Percentiles rank a stretch among this genome's conserved stretches.
These are phyloP conservation scores for Stephanodiscus minutulus DNA, from an alignment of 108 stramenopile genomes.

Conservation along the genomic window DNA sequence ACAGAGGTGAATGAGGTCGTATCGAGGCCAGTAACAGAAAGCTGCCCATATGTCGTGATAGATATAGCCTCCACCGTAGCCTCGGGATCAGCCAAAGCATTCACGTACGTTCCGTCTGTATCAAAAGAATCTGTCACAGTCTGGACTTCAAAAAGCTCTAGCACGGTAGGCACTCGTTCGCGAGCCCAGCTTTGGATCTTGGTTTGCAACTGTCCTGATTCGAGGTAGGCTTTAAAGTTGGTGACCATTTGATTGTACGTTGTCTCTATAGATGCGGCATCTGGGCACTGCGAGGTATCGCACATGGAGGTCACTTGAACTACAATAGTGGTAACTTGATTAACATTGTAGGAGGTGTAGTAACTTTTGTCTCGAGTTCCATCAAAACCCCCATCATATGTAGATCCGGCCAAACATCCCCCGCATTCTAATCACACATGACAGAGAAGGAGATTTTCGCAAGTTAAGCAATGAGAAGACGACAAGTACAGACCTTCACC, in stretches of 20 bases:
- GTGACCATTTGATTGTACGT: slow-evolving; percentile 20
- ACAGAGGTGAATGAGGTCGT: not conserved
- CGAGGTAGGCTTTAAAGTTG: slow-evolving; percentile 16
- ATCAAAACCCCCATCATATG: slow-evolving; percentile 5
- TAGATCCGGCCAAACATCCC: slow-evolving; percentile 18
- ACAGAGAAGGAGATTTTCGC: not conserved
- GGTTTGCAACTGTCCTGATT: slow-evolving; percentile 3
- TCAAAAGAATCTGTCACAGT: slow-evolving; percentile 9
- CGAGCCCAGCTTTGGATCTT: slow-evolving; percentile 20
- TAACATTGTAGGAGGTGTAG: not conserved
- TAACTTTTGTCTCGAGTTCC: not conserved
- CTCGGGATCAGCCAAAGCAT: slow-evolving; percentile 10
- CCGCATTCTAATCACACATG: slow-evolving; percentile 19
- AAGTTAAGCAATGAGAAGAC: not conserved
- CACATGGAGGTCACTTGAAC: slow-evolving; percentile 18
- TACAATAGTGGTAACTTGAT: not conserved
- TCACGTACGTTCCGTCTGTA: slow-evolving; percentile 14
- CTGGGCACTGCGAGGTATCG: slow-evolving; percentile 7
- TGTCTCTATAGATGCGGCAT: slow-evolving; percentile 1
- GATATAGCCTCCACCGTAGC: slow-evolving; percentile 6
- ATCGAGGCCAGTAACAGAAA: slow-evolving; percentile 12
- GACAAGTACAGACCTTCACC: not conserved
- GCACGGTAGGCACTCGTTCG: slow-evolving; percentile 7
- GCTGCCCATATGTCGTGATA: slow-evolving; percentile 16
- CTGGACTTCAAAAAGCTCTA: not conserved